phyloP scores from a whole-genome alignment of 129 eudicot genomes.

The Gnaphalium uliginosum region DNA sequence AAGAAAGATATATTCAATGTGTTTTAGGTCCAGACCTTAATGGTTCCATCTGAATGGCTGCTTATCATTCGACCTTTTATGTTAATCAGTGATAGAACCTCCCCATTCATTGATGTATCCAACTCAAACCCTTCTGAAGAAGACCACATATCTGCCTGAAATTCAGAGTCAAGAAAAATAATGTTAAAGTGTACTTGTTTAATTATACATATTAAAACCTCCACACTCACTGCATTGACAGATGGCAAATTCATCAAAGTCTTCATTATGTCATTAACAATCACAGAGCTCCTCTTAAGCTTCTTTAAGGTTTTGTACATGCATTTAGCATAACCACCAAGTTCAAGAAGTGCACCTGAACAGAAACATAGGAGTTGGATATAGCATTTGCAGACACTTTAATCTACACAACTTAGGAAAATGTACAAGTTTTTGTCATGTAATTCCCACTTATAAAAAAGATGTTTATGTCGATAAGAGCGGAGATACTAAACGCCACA shows the following conservation, averaged over 20 bases:
- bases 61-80: slow-evolving; percentile 62
- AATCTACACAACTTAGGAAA: neutral
- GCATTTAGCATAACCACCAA: slow-evolving; percentile 65
- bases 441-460: neutral
- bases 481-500: neutral
- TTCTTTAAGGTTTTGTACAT: slow-evolving; percentile 63
- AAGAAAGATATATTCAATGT: neutral
- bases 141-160: slow-evolving; percentile 79
- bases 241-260: slow-evolving; percentile 70
- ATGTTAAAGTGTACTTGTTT: neutral
- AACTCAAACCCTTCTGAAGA: slow-evolving; percentile 61
- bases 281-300: slow-evolving; percentile 56
- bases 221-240: slow-evolving; percentile 59
- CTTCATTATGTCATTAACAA: slow-evolving; percentile 62
- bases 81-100: slow-evolving; percentile 55
- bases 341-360: slow-evolving; percentile 63
- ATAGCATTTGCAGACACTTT: neutral
- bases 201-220: neutral
- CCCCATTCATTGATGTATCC: slow-evolving; percentile 65
- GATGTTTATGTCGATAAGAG: too few relatives aligned
- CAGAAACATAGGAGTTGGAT: slow-evolving; percentile 11
- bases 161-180: neutral
- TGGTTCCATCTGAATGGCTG: slow-evolving; percentile 83
- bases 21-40: slow-evolving; percentile 49
- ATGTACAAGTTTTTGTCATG: neutral